phyloP scores from a whole-genome alignment of 805 yeast genomes.

The Wickerhamiella lipophila region DNA sequence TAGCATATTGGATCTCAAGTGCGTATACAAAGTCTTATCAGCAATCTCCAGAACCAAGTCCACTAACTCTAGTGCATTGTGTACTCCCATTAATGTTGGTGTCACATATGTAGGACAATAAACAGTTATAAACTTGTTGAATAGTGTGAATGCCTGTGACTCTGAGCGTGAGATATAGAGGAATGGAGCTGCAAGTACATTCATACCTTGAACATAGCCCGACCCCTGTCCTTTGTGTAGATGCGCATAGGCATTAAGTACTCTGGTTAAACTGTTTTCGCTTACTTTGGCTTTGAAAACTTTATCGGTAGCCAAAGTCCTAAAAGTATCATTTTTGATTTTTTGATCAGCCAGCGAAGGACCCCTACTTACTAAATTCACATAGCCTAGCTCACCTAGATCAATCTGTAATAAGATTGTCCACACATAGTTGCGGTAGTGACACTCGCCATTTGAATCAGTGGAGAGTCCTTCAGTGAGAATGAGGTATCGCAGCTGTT shows the following conservation, averaged over 20 bases:
- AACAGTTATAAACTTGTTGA: slow-evolving; percentile 45
- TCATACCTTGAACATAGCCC: slow-evolving; percentile 72
- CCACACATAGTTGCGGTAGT: slow-evolving; percentile 71
- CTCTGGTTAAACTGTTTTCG: slow-evolving; percentile 55
- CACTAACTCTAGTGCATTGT: slow-evolving; percentile 59
- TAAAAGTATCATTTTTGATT: slow-evolving; percentile 71
- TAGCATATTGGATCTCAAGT: slow-evolving; percentile 48
- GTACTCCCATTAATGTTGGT: slow-evolving; percentile 69
- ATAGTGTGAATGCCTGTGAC: slow-evolving; percentile 69
- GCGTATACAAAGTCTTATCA: slow-evolving; percentile 56
- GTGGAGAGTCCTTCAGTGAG: slow-evolving; percentile 34
- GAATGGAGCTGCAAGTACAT: slow-evolving; percentile 73
- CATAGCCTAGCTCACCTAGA: slow-evolving; percentile 44
- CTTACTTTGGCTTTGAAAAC: slow-evolving; percentile 50
- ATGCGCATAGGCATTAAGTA: slow-evolving; percentile 58
- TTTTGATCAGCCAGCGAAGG: slow-evolving; percentile 51
- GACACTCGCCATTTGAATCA: slow-evolving; percentile 33
- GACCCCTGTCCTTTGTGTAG: slow-evolving; percentile 25
- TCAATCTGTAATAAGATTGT: slow-evolving; percentile 56
- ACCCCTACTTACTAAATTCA: slow-evolving; percentile 41
- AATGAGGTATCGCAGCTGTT: slow-evolving; percentile 42
- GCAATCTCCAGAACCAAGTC: slow-evolving; percentile 58
- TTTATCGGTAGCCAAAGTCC: slow-evolving; percentile 68
- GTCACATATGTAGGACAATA: slow-evolving; percentile 69
- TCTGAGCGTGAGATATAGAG: slow-evolving; percentile 65